A percentile compares a stretch with the other conserved stretches of the same genome.
Evolutionary conservation across 495 filamentous ascomycete species (phyloP).

Genomic region (Hyaloscypha variabilis): DNA sequence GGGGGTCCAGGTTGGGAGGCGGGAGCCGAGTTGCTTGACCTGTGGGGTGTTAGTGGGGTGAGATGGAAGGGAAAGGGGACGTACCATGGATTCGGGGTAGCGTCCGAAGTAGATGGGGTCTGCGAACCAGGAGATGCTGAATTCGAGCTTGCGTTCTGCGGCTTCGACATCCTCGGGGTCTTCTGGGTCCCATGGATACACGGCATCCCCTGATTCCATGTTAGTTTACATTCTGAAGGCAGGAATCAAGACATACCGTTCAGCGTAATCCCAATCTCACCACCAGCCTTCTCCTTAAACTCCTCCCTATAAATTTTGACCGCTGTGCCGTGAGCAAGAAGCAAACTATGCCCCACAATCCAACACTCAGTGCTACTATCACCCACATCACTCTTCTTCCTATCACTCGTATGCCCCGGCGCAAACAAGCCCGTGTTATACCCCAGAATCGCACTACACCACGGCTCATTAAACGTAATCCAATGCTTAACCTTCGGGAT

Average conservation of each 20-base stretch:
- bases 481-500: constrained; percentile 64
- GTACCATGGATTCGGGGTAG: constrained; percentile 71
- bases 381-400: constrained; percentile 53
- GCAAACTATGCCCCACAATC: constrained; percentile 63
- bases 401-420: constrained; percentile 60
- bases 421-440: constrained; percentile 63
- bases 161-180: constrained; percentile 61
- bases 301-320: constrained; percentile 71
- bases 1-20: constrained; percentile 64
- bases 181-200: constrained; percentile 57
- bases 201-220: constrained; percentile 61
- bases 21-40: constrained; percentile 68
- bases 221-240: no score
- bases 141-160: constrained; percentile 65
- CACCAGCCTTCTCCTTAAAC: constrained; percentile 61
- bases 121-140: constrained; percentile 68
- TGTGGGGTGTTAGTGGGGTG: no score
- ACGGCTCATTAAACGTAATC: constrained; percentile 72
- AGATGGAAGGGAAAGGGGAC: no score
- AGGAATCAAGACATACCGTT: constrained; percentile 44
- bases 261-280: constrained; percentile 64
- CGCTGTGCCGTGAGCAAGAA: constrained; percentile 59
- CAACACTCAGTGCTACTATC: constrained; percentile 61
- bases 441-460: constrained; percentile 61
- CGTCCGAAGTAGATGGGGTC: constrained; percentile 77